Base-by-base conservation (phyloP, 331 rosid species). In the Arachis monticola region DNA sequence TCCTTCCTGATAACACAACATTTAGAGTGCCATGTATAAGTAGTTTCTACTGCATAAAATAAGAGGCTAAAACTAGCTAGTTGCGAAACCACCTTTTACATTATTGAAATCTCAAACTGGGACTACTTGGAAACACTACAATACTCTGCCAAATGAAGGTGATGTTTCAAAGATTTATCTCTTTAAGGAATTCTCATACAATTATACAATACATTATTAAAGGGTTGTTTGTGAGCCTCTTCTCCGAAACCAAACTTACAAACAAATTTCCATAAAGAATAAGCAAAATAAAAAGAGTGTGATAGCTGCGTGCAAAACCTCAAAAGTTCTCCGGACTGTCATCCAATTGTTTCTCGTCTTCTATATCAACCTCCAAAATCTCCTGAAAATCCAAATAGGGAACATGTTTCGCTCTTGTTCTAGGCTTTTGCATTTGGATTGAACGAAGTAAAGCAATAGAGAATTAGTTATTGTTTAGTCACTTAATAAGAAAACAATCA, bases 261-360 rank as follows among this genome's bases (percentile, higher is more conserved):
- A 17, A 17, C 22, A 17, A 17, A 66, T 51, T 38, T 10, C 71
- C 44, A 61, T 56, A 5, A 45, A 53, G 68, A 55, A 45, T 17
- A 9, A 60, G 47, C 47, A 60, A 31, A 64, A 58, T n/a, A 2
- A 40, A 66, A 8, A 60, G 31, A 51, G 51, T 4, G 27, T 35
- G 48, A 3, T 12, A 52, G 51, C 51, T 60, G 0, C 27, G 55
- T 0, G 0, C 22, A 17, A 17, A 73, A 82, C 77, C 85, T 77
- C 78, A 91, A 76, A 94, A 94, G 85, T 80, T 94, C 64, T 75
- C 91, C 11, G 97, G 97, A 68, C 97, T 92, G 17, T 94, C 99
- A 77, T 94, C 99, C 90, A 94, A 78, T 85, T 94, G 99, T 80
- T 87, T 88, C 89, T 92, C 93, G 38, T 91, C 88, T 87, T 94